phyloP scores from a whole-genome alignment of 768 basidiomycete genomes.

The Mycena olivaceomarginata region DNA sequence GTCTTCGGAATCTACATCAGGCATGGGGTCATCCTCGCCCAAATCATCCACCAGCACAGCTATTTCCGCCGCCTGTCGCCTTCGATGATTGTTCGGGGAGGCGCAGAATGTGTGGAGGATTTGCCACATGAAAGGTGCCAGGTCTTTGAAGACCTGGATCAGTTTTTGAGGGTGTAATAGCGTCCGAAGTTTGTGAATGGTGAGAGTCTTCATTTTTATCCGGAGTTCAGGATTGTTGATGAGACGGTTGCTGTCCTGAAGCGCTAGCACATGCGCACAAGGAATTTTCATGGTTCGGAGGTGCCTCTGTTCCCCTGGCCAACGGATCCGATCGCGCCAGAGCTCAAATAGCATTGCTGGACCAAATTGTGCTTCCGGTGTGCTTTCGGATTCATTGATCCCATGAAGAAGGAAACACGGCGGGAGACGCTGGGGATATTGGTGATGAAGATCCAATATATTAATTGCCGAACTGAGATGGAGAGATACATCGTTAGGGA shows the following conservation, averaged over 20 bases:
- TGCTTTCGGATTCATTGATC: too few species aligned
- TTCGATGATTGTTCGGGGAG: constrained; percentile 18
- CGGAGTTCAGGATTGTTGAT: constrained; percentile 23
- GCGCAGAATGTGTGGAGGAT: constrained; percentile 27
- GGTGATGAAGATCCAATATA: constrained; percentile 30
- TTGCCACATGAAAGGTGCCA: constrained; percentile 31
- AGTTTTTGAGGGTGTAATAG: constrained; percentile 26
- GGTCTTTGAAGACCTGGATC: background rate
- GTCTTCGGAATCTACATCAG: too few species aligned
- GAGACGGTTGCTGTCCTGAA: background rate
- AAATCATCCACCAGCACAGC: background rate
- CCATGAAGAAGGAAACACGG: background rate
- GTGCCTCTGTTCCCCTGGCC: constrained; percentile 8
- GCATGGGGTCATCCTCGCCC: background rate
- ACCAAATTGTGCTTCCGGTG: too few species aligned
- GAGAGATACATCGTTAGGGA: constrained; percentile 33
- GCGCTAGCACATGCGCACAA: constrained; percentile 31
- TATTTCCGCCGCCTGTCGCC: constrained; percentile 14
- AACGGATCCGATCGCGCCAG: constrained; percentile 28
- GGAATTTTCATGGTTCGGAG: background rate
- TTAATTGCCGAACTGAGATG: constrained; percentile 21
- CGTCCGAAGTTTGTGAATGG: constrained; percentile 13
- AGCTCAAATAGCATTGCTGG: constrained; percentile 12
- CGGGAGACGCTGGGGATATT: constrained; percentile 21
- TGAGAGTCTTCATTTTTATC: constrained; percentile 26